These are phyloP conservation scores for Neckera pumila DNA, from an alignment of 225 moss, liverwort and hornwort species.

Conservation along the genomic window DNA sequence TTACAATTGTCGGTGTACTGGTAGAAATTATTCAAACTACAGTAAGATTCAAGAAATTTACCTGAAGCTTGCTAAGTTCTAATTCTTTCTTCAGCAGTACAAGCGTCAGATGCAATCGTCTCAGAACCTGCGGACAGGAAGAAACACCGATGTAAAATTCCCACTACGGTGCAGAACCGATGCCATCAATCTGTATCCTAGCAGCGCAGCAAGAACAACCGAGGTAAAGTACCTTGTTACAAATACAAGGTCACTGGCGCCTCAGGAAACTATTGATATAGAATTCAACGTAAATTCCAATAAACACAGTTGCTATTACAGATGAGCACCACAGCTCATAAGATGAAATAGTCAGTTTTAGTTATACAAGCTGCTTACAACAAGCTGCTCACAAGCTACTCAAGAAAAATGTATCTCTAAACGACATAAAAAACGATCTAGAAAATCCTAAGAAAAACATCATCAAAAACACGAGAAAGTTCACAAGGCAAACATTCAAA, in stretches of 20 bases:
- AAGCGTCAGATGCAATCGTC: slow-evolving; percentile 75
- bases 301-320: not conserved
- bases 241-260: not conserved
- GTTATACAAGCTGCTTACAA: too few relatives aligned
- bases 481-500: not conserved
- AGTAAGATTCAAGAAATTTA: not conserved
- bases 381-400: too few relatives aligned
- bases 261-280: not conserved
- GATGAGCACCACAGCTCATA: not conserved
- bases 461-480: not conserved
- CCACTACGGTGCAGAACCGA: not conserved
- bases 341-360: too few relatives aligned
- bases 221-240: not conserved
- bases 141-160: not conserved
- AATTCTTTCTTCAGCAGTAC: slow-evolving; percentile 89
- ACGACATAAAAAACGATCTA: not conserved
- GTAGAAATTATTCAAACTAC: not conserved
- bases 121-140: slow-evolving; percentile 43
- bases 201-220: not conserved
- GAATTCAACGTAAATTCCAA: not conserved
- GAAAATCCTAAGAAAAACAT: not conserved
- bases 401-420: too few relatives aligned
- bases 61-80: slow-evolving; percentile 98
- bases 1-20: not conserved
- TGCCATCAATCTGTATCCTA: not conserved